Evolutionary conservation across 1,139 yeast genomes (phyloP).

Genomic region (Protomyces arabidopsidicola): DNA sequence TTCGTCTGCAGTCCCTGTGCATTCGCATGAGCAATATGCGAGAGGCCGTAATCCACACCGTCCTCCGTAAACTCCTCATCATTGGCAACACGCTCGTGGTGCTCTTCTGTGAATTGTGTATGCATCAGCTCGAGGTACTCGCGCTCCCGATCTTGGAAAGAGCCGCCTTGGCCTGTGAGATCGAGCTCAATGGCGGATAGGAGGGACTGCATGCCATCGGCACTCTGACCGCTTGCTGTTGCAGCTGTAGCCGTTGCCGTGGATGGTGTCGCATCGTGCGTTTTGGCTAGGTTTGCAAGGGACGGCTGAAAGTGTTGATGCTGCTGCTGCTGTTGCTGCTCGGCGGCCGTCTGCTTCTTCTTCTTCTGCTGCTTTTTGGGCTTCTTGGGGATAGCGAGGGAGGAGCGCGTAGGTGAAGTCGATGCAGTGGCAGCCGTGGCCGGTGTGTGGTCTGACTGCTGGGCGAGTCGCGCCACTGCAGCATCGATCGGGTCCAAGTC

Average conservation of each 20-base stretch:
- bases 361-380: neutral
- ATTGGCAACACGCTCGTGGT: neutral
- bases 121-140: neutral
- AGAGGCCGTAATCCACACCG: neutral
- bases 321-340: neutral
- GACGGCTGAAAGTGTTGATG: neutral
- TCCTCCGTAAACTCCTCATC: neutral
- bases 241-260: neutral
- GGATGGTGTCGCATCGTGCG: neutral
- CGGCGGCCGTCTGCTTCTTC: neutral
- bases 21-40: neutral
- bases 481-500: neutral
- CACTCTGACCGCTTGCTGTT: neutral
- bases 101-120: neutral
- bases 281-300: neutral
- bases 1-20: neutral
- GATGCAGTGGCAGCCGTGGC: too few species aligned
- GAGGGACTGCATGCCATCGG: conserved; percentile 21
- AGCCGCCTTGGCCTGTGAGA: conserved; percentile 1
- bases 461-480: neutral
- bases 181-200: conserved; percentile 20
- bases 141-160: neutral
- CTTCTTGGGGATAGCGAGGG: neutral
- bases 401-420: too few species aligned
- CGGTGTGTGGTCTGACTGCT: too few species aligned